Conservation (phyloP, 805 yeast species). For the Phaffomyces thermotolerans region DNA sequence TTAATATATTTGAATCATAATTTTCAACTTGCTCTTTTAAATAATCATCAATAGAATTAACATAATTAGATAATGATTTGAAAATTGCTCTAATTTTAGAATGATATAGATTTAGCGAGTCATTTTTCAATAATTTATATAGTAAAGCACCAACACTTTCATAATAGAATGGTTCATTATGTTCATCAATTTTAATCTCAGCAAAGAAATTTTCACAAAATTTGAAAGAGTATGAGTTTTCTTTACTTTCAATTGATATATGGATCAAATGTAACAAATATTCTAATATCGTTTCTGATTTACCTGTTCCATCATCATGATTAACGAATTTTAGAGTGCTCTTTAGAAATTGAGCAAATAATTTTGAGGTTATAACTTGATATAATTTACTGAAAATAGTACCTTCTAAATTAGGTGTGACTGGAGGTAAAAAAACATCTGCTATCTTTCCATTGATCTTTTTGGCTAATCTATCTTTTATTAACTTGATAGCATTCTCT, state of each 20-base stretch:
- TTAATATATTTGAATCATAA: constrained; percentile 21
- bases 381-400: constrained; percentile 39
- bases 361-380: constrained; percentile 43
- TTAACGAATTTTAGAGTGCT: constrained; percentile 36
- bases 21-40: constrained; percentile 31
- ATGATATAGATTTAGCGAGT: constrained; percentile 36
- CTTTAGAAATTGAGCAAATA: constrained; percentile 48
- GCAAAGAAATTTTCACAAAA: constrained; percentile 30
- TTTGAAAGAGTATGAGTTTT: constrained; percentile 22
- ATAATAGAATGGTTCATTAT: constrained; percentile 32
- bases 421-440: constrained; percentile 55
- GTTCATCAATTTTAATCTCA: constrained; percentile 25
- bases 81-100: constrained; percentile 54
- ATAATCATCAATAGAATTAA: constrained; percentile 23
- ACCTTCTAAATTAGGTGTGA: constrained; percentile 26
- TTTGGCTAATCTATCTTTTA: constrained; percentile 44
- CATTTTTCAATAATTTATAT: constrained; percentile 35
- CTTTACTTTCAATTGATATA: constrained; percentile 37
- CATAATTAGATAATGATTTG: constrained; percentile 24
- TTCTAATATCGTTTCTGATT: constrained; percentile 52
- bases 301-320: constrained; percentile 27
- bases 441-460: constrained; percentile 31
- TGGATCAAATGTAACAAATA: constrained; percentile 64
- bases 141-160: constrained; percentile 34
- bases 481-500: constrained; percentile 70